phyloP scores from a whole-genome alignment of 169 alveolate genomes.

The Plasmodium vivax region DNA sequence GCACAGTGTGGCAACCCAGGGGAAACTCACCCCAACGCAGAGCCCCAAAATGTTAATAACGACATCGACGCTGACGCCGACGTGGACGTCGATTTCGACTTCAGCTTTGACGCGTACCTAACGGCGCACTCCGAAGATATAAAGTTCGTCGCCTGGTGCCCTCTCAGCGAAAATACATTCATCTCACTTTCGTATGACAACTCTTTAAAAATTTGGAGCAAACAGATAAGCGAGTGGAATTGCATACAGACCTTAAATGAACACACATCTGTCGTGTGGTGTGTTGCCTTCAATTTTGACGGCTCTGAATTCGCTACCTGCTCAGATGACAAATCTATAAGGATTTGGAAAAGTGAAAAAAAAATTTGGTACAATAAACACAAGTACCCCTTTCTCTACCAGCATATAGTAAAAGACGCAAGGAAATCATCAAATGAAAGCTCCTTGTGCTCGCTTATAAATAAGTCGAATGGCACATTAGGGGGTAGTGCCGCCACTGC shows the following conservation, averaged over 20 bases:
- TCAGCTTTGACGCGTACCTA: constrained; percentile 46
- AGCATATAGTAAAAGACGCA: constrained; percentile 22
- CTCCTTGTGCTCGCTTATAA: not conserved
- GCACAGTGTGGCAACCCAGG: not conserved
- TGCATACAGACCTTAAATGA: constrained; percentile 81
- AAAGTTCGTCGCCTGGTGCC: constrained; percentile 59
- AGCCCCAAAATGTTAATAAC: not conserved
- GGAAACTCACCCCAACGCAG: not conserved
- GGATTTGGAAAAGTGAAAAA: constrained; percentile 43
- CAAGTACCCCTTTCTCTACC: constrained; percentile 65
- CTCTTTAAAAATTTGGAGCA: constrained; percentile 44
- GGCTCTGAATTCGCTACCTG: constrained; percentile 81
- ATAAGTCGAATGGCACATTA: not conserved
- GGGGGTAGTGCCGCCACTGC: not conserved
- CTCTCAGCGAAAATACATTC: constrained; percentile 74
- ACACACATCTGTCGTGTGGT: constrained; percentile 83
- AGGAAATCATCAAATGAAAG: constrained; percentile 1
- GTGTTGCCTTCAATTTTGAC: constrained; percentile 77
- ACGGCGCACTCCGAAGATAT: constrained; percentile 68
- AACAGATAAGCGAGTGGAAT: constrained; percentile 78
- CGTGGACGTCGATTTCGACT: not conserved
- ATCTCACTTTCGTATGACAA: constrained; percentile 74
- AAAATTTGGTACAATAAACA: constrained; percentile 10
- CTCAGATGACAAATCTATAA: constrained; percentile 78
- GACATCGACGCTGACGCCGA: not conserved